Evolutionary conservation across 2,329 filamentous ascomycete genomes (phyloP).

Genomic region (Botrytis porri): DNA sequence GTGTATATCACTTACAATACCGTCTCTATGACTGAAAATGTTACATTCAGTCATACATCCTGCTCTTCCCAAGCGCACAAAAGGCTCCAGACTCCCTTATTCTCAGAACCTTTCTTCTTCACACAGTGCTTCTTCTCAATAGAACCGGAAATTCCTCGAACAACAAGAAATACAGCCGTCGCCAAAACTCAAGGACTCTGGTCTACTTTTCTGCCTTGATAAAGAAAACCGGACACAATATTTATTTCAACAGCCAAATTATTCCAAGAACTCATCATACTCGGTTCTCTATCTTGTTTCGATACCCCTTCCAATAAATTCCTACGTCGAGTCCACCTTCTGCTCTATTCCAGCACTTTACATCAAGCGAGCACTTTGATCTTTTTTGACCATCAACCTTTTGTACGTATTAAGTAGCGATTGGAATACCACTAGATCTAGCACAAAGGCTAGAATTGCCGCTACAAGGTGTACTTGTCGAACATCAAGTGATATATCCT

Average conservation of each 20-base stretch:
- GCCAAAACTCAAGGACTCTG: background rate
- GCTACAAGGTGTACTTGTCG: background rate
- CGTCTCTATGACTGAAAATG: background rate
- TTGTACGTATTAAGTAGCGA: background rate
- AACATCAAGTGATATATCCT: background rate
- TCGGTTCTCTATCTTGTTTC: background rate
- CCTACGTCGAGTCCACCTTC: background rate
- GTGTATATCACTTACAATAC: background rate
- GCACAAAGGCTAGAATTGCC: background rate
- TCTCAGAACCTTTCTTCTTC: background rate
- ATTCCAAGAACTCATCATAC: background rate
- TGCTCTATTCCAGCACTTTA: background rate
- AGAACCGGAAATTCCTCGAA: background rate
- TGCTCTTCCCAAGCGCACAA: background rate
- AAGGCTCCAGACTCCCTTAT: background rate
- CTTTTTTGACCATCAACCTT: background rate
- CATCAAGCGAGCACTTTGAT: background rate
- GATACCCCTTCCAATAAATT: background rate
- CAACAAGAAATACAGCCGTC: background rate
- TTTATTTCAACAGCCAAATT: background rate
- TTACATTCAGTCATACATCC: background rate
- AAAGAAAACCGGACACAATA: background rate
- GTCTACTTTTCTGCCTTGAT: background rate
- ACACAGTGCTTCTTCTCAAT: background rate
- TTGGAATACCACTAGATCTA: background rate